Conservation (phyloP, 1,139 yeast species). For the Suhomyces anneliseae region DNA sequence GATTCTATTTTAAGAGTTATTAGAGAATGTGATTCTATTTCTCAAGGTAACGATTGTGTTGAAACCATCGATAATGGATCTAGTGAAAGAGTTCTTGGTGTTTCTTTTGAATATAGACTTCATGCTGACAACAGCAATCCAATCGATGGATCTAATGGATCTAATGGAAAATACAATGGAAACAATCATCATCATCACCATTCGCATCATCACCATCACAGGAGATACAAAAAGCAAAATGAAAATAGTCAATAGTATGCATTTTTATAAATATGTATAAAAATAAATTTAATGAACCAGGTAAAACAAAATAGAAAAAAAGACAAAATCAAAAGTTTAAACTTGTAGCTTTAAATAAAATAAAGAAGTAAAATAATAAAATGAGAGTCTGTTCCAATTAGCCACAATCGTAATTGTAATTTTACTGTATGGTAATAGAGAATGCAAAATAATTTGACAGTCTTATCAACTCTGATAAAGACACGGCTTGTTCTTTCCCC, state of each 20-base stretch:
- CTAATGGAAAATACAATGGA: slow-evolving; percentile 10
- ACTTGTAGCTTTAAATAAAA: too few species aligned
- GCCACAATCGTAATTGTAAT: too few species aligned
- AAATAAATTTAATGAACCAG: not conserved
- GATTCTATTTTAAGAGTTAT: slow-evolving; percentile 48
- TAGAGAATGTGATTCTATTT: slow-evolving; percentile 49
- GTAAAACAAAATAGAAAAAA: not conserved
- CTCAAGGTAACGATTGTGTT: slow-evolving; percentile 33
- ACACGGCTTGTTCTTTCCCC: too few species aligned
- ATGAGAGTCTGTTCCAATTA: too few species aligned
- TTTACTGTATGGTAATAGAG: too few species aligned
- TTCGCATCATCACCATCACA: slow-evolving; percentile 11
- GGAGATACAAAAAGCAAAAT: slow-evolving; percentile 9
- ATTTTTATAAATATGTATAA: too few species aligned
- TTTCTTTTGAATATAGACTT: slow-evolving; percentile 47
- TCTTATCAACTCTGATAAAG: too few species aligned
- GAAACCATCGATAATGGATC: slow-evolving; percentile 36
- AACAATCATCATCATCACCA: slow-evolving; percentile 8
- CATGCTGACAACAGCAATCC: slow-evolving; percentile 39
- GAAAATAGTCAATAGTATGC: not conserved
- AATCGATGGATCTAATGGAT: slow-evolving; percentile 10
- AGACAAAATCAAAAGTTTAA: too few species aligned
- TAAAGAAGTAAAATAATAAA: too few species aligned
- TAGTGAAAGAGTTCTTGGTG: slow-evolving; percentile 45
- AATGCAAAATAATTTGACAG: too few species aligned